Evolutionary conservation across 2,329 filamentous ascomycete genomes (phyloP).

Genomic region (Ceratocystis papillata): DNA sequence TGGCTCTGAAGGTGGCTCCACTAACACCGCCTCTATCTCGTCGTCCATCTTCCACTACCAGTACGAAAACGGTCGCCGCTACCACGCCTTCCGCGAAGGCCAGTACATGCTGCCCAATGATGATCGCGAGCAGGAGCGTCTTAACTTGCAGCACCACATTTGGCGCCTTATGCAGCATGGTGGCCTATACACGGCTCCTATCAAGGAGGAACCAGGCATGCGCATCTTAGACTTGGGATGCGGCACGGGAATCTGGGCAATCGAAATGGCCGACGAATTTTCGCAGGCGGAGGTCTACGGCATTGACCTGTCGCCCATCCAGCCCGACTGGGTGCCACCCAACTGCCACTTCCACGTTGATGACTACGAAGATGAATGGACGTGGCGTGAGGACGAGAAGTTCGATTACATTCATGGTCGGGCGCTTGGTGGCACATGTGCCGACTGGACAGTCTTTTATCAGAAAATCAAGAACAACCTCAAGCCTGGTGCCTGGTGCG

Average conservation of each 20-base stretch:
- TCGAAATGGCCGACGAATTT: slow-evolving; percentile 39
- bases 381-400: slow-evolving; percentile 33
- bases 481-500: slow-evolving; percentile 33
- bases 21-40: slow-evolving; percentile 32
- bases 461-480: slow-evolving; percentile 28
- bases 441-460: slow-evolving; percentile 31
- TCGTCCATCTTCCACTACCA: slow-evolving; percentile 38
- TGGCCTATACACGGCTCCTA: slow-evolving; percentile 38
- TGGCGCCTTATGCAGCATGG: slow-evolving; percentile 38
- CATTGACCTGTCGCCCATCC: slow-evolving; percentile 48
- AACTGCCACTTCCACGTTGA: slow-evolving; percentile 58
- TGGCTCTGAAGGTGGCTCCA: slow-evolving; percentile 29
- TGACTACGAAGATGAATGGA: slow-evolving; percentile 47
- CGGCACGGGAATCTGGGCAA: slow-evolving; percentile 49
- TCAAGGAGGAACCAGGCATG: slow-evolving; percentile 30
- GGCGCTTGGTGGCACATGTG: slow-evolving; percentile 28
- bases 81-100: slow-evolving; percentile 40
- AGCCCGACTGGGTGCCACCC: slow-evolving; percentile 46
- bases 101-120: slow-evolving; percentile 41
- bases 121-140: slow-evolving; percentile 43
- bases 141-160: slow-evolving; percentile 46
- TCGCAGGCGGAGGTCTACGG: slow-evolving; percentile 35
- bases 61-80: slow-evolving; percentile 40
- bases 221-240: slow-evolving; percentile 48
- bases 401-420: slow-evolving; percentile 31